phyloP scores from a whole-genome alignment of 2,329 filamentous ascomycete species.

The Pestalotiopsis sp. region DNA sequence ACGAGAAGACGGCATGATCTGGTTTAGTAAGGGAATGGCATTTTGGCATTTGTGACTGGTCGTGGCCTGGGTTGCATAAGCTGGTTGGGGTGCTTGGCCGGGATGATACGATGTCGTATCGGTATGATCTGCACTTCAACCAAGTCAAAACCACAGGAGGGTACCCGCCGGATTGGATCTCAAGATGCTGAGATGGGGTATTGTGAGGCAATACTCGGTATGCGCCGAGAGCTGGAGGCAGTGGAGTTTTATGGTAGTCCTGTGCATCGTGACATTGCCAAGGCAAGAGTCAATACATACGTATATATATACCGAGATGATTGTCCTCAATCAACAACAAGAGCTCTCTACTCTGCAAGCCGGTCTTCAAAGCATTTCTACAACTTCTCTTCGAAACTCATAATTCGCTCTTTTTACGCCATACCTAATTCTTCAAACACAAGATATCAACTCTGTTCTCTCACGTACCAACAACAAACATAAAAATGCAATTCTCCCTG shows the following conservation, averaged over 20 bases:
- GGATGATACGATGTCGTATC: no score
- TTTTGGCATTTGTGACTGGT: no score
- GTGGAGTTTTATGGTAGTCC: neutral
- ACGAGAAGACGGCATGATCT: no score
- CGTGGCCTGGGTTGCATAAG: no score
- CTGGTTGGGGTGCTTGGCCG: no score
- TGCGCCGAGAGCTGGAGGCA: neutral
- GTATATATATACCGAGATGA: neutral
- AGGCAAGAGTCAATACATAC: neutral
- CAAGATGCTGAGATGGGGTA: neutral
- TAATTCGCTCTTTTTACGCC: conserved; percentile 1
- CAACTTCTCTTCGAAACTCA: conserved; percentile 4
- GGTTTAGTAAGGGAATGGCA: no score
- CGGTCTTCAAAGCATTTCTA: conserved; percentile 11
- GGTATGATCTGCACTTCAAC: no score
- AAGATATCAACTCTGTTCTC: neutral
- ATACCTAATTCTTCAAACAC: neutral
- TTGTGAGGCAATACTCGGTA: neutral
- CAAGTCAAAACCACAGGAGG: no score
- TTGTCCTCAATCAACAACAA: neutral
- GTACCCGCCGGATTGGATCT: neutral
- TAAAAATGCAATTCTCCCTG: conserved; percentile 14
- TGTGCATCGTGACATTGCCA: neutral
- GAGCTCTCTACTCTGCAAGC: conserved; percentile 6
- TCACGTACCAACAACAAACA: neutral